Evolutionary conservation across 2,329 filamentous ascomycete species (phyloP), one percentile per base, ranked within the genome.

Genomic region (Erysiphe neolycopersici): DNA sequence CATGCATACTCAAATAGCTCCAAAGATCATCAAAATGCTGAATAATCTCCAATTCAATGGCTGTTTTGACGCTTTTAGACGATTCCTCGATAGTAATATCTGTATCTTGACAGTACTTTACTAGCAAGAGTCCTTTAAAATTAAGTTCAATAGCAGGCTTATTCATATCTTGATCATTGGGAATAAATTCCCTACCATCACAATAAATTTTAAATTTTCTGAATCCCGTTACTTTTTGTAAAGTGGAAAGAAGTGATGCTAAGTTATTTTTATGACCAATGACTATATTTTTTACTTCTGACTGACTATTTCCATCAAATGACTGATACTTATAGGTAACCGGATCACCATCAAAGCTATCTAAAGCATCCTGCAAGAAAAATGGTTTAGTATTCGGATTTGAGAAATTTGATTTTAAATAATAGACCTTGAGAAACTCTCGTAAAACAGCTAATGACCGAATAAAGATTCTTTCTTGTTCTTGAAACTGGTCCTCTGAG

Each of bases 11-110:
- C 44, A 95, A 65, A 53, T 87, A 79, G 38, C 73, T 69, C 67
- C 89, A 93, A 19, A 98, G 61, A 47, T 87, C 75, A 44, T 81
- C 69, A 53, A 93, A 92, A 57, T 91, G 80, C 45, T 74, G 68
- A 50, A 89, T 63, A 18, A 95, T 75, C 52, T 87, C 80, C 12
- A 71, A 67, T 55, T 95, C 83, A 2, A 95, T 67, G 32, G 62
- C 68, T 48, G 63, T 74, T 40, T 63, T 69, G 42, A 62, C 71
- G 43, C 60, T 66, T 47, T 63, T 64, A 43, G 67, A 60, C 29
- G 64, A 54, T 48, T 62, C 51, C 22, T 65, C 55, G 18, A 12
- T 11, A 45, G 63, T 58, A 3, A 61, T 58, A 9, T 61, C 56
- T 0, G 60, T 54, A 13, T 67, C 64, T 17, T 67, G 64, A 38